Base-by-base conservation (phyloP, 2,329 filamentous ascomycete genomes). In the Paecilomyces fulvus region DNA sequence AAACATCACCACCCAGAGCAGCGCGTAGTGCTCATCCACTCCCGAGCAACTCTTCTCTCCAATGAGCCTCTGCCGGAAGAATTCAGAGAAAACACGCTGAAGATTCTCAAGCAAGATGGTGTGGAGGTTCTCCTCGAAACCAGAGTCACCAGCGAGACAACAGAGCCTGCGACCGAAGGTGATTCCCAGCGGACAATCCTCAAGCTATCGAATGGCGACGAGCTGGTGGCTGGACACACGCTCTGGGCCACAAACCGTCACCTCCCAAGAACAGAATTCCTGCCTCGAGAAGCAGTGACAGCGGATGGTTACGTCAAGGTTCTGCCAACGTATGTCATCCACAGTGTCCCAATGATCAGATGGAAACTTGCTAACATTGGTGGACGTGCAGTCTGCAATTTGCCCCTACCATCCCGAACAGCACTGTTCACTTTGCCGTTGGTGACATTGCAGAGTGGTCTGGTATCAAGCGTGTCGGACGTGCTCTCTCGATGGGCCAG, bases 401-500 rank as follows among this genome's bases (percentile, higher is more conserved):
- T 68, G 70, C 77, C 1, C 63, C 73, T 1, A 73, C 73, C 0
- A 75, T 82, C 0, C 77, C 84, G 3, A 86, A 89, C 60, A 71
- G 81, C 11, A 73, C 75, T 0, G 71, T 73, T 28, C 88, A 92
- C 69, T 88, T 86, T 64, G 87, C 84, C 11, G 78, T 83, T 23
- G 89, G 89, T 14, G 89, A 92, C 66, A 75, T 88, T 14, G 81
- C 80, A 30, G 75, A 77, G 51, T 92, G 89, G 88, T 81, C 85
- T 0, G 88, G 88, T 49, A 90, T 92, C 74, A 92, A 90, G 76
- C 85, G 89, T 49, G 89, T 86, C 64, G 88, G 89, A 23, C 82
- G 79, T 14, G 89, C 89, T 31, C 89, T 92, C 80, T 82, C 88
- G 65, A 84, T 86, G 77, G 89, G 88, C 37, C 82, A 85, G 64